A percentile compares a stretch with the other conserved stretches of the same genome.
phyloP scores from a whole-genome alignment of 2,329 filamentous ascomycete species.

The Calonectria ilicicola region DNA sequence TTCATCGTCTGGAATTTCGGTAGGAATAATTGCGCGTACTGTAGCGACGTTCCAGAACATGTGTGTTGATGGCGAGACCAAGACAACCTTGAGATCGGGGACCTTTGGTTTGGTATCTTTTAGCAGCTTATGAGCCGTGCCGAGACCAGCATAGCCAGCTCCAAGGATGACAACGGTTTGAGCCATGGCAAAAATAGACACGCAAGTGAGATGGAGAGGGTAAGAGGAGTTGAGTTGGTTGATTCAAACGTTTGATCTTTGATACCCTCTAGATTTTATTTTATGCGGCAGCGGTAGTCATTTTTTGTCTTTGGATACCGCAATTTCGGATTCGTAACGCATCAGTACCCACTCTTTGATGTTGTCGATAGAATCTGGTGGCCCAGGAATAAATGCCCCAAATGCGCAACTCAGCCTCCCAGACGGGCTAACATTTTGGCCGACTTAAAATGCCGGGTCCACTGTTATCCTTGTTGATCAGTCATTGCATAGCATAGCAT shows the following conservation, averaged over 20 bases:
- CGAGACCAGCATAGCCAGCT: slow-evolving; percentile 10
- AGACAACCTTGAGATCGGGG: neutral
- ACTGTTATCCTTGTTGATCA: neutral
- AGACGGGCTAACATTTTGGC: neutral
- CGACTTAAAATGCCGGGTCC: neutral
- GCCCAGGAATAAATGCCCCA: neutral
- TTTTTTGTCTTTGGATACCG: neutral
- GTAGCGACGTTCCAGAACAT: slow-evolving; percentile 10
- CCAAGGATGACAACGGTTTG: slow-evolving; percentile 14
- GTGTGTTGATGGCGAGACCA: slow-evolving; percentile 6
- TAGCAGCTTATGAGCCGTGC: slow-evolving; percentile 6
- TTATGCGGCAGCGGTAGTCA: neutral
- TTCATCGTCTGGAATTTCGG: neutral
- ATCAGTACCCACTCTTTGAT: neutral
- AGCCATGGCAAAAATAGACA: neutral
- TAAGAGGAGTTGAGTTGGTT: neutral
- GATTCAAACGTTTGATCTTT: neutral
- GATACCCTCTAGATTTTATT: neutral
- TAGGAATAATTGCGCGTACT: neutral
- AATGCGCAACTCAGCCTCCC: neutral
- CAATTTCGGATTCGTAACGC: neutral
- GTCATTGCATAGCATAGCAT: no score
- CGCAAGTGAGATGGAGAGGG: neutral
- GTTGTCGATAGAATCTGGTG: neutral
- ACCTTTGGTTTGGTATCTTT: slow-evolving; percentile 1